Base-by-base conservation (phyloP, 2,329 filamentous ascomycete species). In the Ophiosphaerella korrae region DNA sequence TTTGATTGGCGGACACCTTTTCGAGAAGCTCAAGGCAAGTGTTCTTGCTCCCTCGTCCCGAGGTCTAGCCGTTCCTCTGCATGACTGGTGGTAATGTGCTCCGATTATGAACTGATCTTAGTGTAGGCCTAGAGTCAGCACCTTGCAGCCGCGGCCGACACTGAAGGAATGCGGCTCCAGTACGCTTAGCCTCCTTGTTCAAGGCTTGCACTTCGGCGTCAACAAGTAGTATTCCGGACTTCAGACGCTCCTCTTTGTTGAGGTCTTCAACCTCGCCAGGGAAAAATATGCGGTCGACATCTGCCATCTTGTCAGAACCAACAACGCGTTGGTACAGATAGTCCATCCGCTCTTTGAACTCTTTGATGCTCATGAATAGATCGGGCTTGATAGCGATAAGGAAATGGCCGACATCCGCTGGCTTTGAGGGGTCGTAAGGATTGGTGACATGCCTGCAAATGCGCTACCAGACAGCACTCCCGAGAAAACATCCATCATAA, bases 401-500 rank as follows among this genome's bases (percentile, higher is more conserved):
- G 55, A 91, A 90, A 67, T 92, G 89, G 0, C 89, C 88, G 0
- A 91, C 88, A 62, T 91, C 85, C 0, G 87, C 85, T 1, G 84
- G 80, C 50, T 79, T 83, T 0, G 82, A 86, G 2, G 87, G 80
- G 64, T 92, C 88, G 68, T 94, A 94, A 0, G 90, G 90, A 14
- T 84, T 84, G 0, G 86, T 88, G 14, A 94, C 90, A 63, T 88
- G 80, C 0, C 89, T 0, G 88, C 90, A 72, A 90, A 94, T 0
- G 89, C 89, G 29, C 86, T 87, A 0, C 89, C 90, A 0, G 88
- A 90, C 0, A 94, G 64, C 0, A 89, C 87, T 0, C 89, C 90
- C 0, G 88, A 92, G 67, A 94, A 93, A 2, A 95, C 88, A 66
- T 94, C 89, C 90, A 94, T 94, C 88, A 92, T 93, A 48, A 94